phyloP scores from a whole-genome alignment of 192 early-diverging fungal genomes.

The Rhizoclosmatium globosum region DNA sequence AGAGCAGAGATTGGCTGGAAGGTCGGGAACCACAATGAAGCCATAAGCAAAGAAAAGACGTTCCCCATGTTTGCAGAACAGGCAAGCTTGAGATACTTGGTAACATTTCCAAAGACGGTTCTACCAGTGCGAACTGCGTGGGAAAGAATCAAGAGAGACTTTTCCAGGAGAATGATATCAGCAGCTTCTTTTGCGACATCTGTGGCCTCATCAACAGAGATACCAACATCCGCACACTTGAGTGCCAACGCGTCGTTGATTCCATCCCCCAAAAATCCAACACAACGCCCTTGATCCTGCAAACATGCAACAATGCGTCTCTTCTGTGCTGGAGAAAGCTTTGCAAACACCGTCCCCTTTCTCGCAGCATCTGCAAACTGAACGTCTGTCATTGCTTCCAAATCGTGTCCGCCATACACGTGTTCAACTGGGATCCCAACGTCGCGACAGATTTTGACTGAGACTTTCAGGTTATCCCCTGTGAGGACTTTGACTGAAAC shows the following conservation, averaged over 20 bases:
- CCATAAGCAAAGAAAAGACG: conserved; percentile 59
- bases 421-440: conserved; percentile 52
- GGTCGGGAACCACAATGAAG: conserved; percentile 58
- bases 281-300: conserved; percentile 45
- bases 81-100: conserved; percentile 66
- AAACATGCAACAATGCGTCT: conserved; percentile 49
- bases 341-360: conserved; percentile 59
- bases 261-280: conserved; percentile 64
- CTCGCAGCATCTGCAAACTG: conserved; percentile 44
- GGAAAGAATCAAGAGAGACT: conserved; percentile 46
- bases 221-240: conserved; percentile 57
- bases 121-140: conserved; percentile 42
- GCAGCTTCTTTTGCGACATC: conserved; percentile 65
- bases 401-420: conserved; percentile 48
- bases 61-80: conserved; percentile 65
- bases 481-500: conserved; percentile 63
- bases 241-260: conserved; percentile 66
- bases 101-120: conserved; percentile 59
- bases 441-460: conserved; percentile 55
- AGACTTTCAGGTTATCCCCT: conserved; percentile 59
- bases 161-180: conserved; percentile 60
- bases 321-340: conserved; percentile 60
- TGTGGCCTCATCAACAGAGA: conserved; percentile 60
- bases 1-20: conserved; percentile 59
- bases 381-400: conserved; percentile 44